These are phyloP conservation scores for Pseudogymnoascus sp. DNA, from an alignment of 2,329 filamentous ascomycete genomes.

Conservation along the genomic window DNA sequence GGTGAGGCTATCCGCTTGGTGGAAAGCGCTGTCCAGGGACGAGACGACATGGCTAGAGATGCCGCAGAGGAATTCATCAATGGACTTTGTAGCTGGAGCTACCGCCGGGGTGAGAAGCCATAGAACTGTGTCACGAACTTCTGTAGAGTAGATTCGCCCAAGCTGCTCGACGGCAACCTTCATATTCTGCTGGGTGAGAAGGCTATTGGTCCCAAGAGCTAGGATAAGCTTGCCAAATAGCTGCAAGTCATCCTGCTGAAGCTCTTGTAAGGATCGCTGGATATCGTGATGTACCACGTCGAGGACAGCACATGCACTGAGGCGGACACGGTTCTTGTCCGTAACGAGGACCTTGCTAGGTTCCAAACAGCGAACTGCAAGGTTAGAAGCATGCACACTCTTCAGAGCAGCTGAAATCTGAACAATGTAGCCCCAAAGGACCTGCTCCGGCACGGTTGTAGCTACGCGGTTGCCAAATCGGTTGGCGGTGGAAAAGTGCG, in stretches of 20 bases:
- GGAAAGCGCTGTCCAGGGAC: conserved; percentile 71
- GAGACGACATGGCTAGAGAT: conserved; percentile 73
- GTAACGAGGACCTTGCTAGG: conserved; percentile 85
- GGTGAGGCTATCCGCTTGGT: conserved; percentile 67
- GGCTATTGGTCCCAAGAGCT: conserved; percentile 67
- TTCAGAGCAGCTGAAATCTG: conserved; percentile 86
- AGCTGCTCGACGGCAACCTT: conserved; percentile 70
- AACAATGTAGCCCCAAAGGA: conserved; percentile 86
- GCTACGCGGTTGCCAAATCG: conserved; percentile 34
- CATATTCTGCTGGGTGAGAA: conserved; percentile 50
- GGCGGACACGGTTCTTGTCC: conserved; percentile 79
- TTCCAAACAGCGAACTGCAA: conserved; percentile 82
- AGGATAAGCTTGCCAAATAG: conserved; percentile 80
- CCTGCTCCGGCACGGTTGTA: conserved; percentile 55
- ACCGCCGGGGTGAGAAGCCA: conserved; percentile 71
- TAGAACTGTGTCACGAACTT: conserved; percentile 70
- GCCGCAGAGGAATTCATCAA: conserved; percentile 71
- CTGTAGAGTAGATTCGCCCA: conserved; percentile 66
- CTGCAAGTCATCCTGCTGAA: conserved; percentile 82
- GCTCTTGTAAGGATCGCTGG: conserved; percentile 60
- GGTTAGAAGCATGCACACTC: conserved; percentile 70
- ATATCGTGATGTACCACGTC: conserved; percentile 82
- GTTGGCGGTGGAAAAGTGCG: conserved; percentile 51
- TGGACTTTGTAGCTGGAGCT: conserved; percentile 56
- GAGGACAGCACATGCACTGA: conserved; percentile 82